Conservation (phyloP, 2,329 filamentous ascomycete species). For the Xylariaceae sp. region DNA sequence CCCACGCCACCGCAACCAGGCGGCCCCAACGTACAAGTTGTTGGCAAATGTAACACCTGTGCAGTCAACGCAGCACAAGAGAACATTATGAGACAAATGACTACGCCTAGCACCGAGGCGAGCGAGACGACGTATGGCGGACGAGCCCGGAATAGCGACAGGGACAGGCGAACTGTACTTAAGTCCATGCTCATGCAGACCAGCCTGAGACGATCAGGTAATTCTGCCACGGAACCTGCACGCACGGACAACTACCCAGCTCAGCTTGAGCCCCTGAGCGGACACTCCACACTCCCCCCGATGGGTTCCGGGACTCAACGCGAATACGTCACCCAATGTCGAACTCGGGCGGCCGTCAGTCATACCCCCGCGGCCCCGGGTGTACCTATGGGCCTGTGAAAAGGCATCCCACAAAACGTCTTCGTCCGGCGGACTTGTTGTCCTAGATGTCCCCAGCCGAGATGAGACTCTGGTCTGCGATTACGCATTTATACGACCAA, state of each 20-base stretch:
- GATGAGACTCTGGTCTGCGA: neutral
- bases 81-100: constrained; percentile 10
- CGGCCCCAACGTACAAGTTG: constrained; percentile 20
- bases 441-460: neutral
- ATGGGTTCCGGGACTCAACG: neutral
- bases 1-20: neutral
- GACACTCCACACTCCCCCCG: neutral
- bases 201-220: constrained; percentile 14
- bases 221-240: neutral
- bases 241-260: neutral
- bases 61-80: constrained; percentile 24
- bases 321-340: constrained; percentile 10
- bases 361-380: constrained; percentile 20
- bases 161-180: constrained; percentile 3
- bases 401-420: neutral
- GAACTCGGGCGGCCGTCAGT: constrained; percentile 8
- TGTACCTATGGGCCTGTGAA: constrained; percentile 17
- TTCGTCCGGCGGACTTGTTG: neutral
- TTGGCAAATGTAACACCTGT: constrained; percentile 28
- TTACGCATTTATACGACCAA: neutral
- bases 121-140: neutral
- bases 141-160: constrained; percentile 2
- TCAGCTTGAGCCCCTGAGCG: neutral
- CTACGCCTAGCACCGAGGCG: neutral
- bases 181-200: constrained; percentile 16